Percentiles rank a stretch among this genome's conserved stretches.
These are phyloP conservation scores for Blastocystis sp. DNA, from an alignment of 352 stramenopile genomes.

Conservation along the genomic window DNA sequence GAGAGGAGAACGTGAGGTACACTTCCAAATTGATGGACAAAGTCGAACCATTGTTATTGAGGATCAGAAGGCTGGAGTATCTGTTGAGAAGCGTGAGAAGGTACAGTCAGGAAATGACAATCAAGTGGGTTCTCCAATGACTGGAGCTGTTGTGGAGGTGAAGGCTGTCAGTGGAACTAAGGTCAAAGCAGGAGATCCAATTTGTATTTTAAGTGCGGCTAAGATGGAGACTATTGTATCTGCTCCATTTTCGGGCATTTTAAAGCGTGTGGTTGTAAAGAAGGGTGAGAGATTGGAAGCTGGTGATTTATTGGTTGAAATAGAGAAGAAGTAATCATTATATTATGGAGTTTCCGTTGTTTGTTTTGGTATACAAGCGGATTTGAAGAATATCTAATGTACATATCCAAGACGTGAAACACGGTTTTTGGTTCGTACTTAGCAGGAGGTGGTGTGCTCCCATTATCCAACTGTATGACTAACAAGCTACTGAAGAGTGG, in stretches of 20 bases:
- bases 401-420: too few species aligned
- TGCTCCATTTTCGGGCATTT: slow-evolving; percentile 78
- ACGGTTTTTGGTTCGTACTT: too few species aligned
- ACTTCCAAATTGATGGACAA: slow-evolving; percentile 91
- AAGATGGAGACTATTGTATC: slow-evolving; percentile 96
- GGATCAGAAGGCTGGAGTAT: background rate
- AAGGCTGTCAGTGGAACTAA: slow-evolving; percentile 82
- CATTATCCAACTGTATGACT: background rate
- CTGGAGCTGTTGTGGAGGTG: slow-evolving; percentile 87
- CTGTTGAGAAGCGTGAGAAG: slow-evolving; percentile 75
- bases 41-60: slow-evolving; percentile 66
- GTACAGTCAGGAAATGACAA: slow-evolving; percentile 71
- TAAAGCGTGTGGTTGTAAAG: slow-evolving; percentile 80
- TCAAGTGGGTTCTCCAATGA: slow-evolving; percentile 89
- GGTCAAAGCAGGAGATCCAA: slow-evolving; percentile 81
- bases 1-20: slow-evolving; percentile 81
- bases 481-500: slow-evolving; percentile 62
- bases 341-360: background rate
- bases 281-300: slow-evolving; percentile 85
- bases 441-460: too few species aligned
- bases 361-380: too few species aligned
- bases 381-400: too few species aligned
- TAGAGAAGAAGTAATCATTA: slow-evolving; percentile 68
- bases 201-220: slow-evolving; percentile 89
- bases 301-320: slow-evolving; percentile 87